phyloP scores from a whole-genome alignment of 257 asterid genomes.

The Leptodermis oblonga region DNA sequence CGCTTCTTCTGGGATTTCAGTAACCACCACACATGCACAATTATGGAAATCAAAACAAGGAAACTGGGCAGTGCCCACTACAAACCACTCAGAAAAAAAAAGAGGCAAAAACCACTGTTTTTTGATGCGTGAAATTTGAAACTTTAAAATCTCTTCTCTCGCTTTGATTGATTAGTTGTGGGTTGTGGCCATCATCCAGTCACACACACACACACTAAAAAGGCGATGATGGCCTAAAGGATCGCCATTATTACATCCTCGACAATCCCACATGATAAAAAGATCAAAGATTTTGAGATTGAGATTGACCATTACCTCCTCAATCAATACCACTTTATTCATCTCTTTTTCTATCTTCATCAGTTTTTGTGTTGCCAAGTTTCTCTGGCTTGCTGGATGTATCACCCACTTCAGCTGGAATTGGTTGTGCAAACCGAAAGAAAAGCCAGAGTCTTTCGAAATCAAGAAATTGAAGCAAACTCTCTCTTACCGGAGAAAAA shows the following conservation, averaged over 20 bases:
- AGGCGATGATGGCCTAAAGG: background rate
- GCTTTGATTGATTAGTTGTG: conserved; percentile 13
- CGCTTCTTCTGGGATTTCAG: background rate
- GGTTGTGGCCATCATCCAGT: too few relatives aligned
- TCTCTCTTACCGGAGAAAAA: too few relatives aligned
- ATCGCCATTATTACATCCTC: conserved; percentile 13
- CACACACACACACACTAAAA: background rate
- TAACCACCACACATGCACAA: conserved; percentile 9
- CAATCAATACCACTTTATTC: background rate
- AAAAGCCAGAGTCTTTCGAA: too few relatives aligned
- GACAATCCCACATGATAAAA: conserved; percentile 21
- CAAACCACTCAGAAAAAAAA: conserved; percentile 14
- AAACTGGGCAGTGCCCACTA: conserved; percentile 6
- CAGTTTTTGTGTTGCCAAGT: background rate
- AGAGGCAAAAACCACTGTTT: conserved; percentile 8
- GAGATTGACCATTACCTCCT: background rate
- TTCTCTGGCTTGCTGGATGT: background rate
- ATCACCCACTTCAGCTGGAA: too few relatives aligned
- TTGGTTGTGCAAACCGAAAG: too few relatives aligned
- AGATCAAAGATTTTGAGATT: too few relatives aligned
- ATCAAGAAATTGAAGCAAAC: too few relatives aligned
- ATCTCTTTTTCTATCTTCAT: background rate
- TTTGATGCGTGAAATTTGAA: background rate
- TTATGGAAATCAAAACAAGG: background rate
- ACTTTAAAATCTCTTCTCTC: background rate